phyloP scores from a whole-genome alignment of 2,329 filamentous ascomycete genomes.

The Aureobasidium namibiae region DNA sequence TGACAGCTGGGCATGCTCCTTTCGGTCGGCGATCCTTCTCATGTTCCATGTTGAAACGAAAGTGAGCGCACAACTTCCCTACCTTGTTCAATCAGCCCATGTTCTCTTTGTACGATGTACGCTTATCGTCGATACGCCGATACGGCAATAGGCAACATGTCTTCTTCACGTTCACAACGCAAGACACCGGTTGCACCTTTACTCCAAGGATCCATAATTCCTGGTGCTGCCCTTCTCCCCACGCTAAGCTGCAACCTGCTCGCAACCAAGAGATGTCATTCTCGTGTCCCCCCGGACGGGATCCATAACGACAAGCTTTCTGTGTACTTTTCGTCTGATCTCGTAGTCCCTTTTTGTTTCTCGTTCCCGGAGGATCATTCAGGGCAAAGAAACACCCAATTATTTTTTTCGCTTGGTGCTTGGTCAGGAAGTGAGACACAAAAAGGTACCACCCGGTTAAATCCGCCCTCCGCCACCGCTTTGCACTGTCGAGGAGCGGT shows the following conservation, averaged over 20 bases:
- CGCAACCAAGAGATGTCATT: not conserved
- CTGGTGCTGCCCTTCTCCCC: not conserved
- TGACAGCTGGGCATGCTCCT: not conserved
- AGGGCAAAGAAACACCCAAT: not conserved
- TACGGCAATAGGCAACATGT: not conserved
- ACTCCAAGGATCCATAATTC: not conserved
- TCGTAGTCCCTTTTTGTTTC: not conserved
- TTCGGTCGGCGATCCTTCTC: not conserved
- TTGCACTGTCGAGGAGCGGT: not conserved
- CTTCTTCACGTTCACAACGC: not conserved
- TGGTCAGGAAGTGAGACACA: not conserved
- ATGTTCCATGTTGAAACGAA: too few relatives aligned
- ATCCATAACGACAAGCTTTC: not conserved
- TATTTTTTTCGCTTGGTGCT: not conserved
- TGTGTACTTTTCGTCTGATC: too few relatives aligned
- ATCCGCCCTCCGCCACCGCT: not conserved
- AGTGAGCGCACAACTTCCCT: not conserved
- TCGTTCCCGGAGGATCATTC: not conserved
- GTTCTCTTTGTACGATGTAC: not conserved
- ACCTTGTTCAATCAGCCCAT: too few relatives aligned
- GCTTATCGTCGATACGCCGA: constrained; percentile 3
- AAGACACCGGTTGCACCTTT: not conserved
- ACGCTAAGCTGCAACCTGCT: not conserved
- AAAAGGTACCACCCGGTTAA: not conserved
- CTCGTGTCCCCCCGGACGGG: not conserved